A percentile compares a stretch with the other conserved stretches of the same genome.
These are phyloP conservation scores for Articulospora tetracladia DNA, from an alignment of 495 filamentous ascomycete species.

Conservation along the genomic window DNA sequence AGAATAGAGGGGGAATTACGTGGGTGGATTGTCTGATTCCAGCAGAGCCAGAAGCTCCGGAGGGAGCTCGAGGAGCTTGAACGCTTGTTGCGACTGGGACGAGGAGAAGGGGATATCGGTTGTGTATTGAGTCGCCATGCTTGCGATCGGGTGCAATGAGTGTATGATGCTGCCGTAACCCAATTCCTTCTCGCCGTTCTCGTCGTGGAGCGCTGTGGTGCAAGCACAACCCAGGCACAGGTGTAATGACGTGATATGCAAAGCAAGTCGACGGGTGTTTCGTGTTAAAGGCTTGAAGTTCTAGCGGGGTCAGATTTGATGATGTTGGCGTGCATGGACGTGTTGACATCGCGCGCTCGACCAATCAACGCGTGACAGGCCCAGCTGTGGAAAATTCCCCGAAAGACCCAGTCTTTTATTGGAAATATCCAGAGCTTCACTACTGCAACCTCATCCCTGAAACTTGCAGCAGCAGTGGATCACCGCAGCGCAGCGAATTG, in stretches of 20 bases:
- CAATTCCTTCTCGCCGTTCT: not conserved
- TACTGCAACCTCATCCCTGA: not conserved
- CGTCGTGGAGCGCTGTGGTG: not conserved
- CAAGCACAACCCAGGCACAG: not conserved
- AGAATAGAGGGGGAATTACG: slow-evolving; percentile 38
- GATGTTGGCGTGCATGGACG: slow-evolving; percentile 8
- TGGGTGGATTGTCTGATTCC: slow-evolving; percentile 53
- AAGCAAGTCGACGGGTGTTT: slow-evolving; percentile 5
- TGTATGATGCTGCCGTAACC: not conserved
- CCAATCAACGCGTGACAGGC: slow-evolving; percentile 22
- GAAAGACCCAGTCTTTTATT: not conserved
- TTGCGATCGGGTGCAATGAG: not conserved
- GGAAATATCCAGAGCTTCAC: not conserved
- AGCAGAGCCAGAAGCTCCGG: slow-evolving; percentile 66
- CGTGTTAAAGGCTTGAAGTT: slow-evolving; percentile 10
- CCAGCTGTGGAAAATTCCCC: not conserved
- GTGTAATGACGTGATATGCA: not conserved
- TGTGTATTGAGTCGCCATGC: slow-evolving; percentile 57
- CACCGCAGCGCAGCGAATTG: not conserved
- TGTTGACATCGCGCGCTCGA: not conserved
- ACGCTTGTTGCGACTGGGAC: slow-evolving; percentile 49
- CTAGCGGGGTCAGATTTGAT: too few relatives aligned
- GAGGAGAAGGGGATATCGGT: slow-evolving; percentile 55
- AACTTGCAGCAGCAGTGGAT: not conserved
- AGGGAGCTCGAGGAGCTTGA: slow-evolving; percentile 74